Conservation (phyloP, 495 filamentous ascomycete genomes). For the Talaromyces wortmannii region DNA sequence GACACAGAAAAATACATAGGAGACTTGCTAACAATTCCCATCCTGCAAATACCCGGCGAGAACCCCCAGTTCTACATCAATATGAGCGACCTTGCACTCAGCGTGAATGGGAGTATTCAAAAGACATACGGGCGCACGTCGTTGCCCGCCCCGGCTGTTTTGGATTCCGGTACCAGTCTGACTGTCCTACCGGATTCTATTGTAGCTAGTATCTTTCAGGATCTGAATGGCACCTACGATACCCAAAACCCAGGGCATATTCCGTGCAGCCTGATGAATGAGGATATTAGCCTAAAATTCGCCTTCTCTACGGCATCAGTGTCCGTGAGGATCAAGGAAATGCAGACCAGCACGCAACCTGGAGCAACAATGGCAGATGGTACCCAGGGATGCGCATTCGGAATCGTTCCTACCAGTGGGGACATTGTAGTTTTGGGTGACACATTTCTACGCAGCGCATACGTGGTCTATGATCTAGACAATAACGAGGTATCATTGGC, state of each 20-base stretch:
- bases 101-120: constrained; percentile 25
- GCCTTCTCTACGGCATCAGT: constrained; percentile 32
- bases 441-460: constrained; percentile 77
- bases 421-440: constrained; percentile 64
- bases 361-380: constrained; percentile 32
- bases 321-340: not conserved
- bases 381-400: constrained; percentile 55
- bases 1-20: constrained; percentile 66
- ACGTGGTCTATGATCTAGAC: constrained; percentile 73
- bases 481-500: constrained; percentile 33
- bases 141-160: constrained; percentile 48
- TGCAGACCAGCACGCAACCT: not conserved
- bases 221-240: constrained; percentile 53
- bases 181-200: constrained; percentile 67
- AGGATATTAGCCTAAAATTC: constrained; percentile 50
- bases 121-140: constrained; percentile 38
- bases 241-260: constrained; percentile 43
- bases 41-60: constrained; percentile 44
- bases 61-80: constrained; percentile 68
- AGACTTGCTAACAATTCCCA: constrained; percentile 57
- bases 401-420: constrained; percentile 50
- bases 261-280: constrained; percentile 50
- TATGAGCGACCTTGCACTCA: constrained; percentile 44
- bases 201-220: constrained; percentile 46
- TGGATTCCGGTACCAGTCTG: constrained; percentile 72